A percentile compares a stretch with the other conserved stretches of the same genome.
Evolutionary conservation across 2,329 filamentous ascomycete genomes (phyloP).

Genomic region (Trichoderma pleuroti): DNA sequence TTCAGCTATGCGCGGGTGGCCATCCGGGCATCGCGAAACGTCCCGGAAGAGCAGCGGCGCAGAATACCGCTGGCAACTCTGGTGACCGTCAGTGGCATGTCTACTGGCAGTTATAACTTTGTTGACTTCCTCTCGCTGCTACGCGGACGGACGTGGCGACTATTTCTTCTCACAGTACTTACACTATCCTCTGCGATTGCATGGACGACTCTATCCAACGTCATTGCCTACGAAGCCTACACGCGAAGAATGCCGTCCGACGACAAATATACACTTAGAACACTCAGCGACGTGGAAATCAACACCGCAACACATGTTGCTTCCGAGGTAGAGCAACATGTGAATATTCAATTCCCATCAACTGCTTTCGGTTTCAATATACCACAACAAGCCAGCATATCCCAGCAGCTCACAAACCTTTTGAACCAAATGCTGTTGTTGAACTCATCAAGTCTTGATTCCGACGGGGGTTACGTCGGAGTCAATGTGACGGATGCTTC

Average conservation of each 20-base stretch:
- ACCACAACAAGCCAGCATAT: background rate
- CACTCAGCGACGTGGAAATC: background rate
- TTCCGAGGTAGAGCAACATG: background rate
- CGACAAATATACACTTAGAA: background rate
- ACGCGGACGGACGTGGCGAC: background rate
- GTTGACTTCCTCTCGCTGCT: background rate
- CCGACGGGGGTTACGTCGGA: background rate
- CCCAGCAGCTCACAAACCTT: background rate
- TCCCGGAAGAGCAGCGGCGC: background rate
- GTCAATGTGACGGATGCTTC: background rate
- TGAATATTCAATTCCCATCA: background rate
- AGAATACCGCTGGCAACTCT: background rate
- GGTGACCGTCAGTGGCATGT: background rate
- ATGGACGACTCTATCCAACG: background rate
- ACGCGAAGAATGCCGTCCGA: background rate
- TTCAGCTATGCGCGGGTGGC: background rate
- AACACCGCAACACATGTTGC: background rate
- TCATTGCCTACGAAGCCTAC: background rate
- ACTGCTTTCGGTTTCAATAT: background rate
- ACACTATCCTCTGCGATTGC: background rate
- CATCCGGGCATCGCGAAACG: background rate
- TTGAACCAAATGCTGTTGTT: background rate
- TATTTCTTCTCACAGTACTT: background rate
- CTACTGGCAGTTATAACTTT: background rate
- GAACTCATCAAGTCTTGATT: background rate